A percentile compares a stretch with the other conserved stretches of the same genome.
Evolutionary conservation across 2,329 filamentous ascomycete species (phyloP).

Genomic region (Biscogniauxia marginata): DNA sequence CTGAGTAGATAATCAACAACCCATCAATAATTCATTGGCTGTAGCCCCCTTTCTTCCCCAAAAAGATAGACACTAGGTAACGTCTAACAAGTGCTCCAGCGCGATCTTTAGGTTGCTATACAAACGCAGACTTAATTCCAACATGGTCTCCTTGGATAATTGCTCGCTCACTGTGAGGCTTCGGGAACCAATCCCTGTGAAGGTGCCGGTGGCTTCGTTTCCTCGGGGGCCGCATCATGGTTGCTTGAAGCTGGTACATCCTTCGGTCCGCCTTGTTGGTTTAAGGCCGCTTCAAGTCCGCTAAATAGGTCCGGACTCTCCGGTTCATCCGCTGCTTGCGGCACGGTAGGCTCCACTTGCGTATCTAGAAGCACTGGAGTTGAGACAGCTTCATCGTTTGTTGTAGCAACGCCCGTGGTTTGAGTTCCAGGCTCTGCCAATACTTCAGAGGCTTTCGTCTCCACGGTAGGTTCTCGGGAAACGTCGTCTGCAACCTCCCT

Average conservation of each 20-base stretch:
- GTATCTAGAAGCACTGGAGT: constrained; percentile 10
- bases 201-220: constrained; percentile 1
- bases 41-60: not conserved
- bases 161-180: not conserved
- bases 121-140: too few relatives aligned
- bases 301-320: constrained; percentile 44
- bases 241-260: constrained; percentile 6
- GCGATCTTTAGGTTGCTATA: too few relatives aligned
- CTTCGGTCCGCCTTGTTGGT: constrained; percentile 36
- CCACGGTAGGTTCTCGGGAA: not conserved
- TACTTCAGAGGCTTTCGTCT: not conserved
- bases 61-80: too few relatives aligned
- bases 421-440: not conserved
- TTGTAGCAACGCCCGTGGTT: constrained; percentile 2
- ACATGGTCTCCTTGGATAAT: not conserved
- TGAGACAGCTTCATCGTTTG: constrained; percentile 19
- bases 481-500: not conserved
- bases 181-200: not conserved
- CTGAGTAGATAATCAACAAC: not conserved
- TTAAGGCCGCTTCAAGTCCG: constrained; percentile 45
- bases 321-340: constrained; percentile 28
- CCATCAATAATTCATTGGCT: not conserved
- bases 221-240: constrained; percentile 10
- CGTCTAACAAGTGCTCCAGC: too few relatives aligned
- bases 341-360: constrained; percentile 12